Evolutionary conservation across 257 asterid genomes (phyloP), one percentile per base, ranked within the genome.

Genomic region (Solanum rostratum): DNA sequence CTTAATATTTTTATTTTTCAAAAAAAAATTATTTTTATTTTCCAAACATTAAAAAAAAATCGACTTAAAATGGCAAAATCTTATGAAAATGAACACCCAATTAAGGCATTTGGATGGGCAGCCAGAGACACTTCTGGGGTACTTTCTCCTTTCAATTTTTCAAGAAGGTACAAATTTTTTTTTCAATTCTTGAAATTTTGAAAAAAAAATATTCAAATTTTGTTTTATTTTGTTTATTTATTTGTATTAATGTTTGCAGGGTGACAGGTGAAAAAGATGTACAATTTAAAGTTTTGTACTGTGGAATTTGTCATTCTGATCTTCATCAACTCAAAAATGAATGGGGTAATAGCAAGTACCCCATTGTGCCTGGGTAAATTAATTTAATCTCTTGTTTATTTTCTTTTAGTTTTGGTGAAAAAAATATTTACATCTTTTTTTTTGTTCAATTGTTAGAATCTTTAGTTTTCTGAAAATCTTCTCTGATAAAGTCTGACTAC

Each of bases 241-340:
- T 39, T 22, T 55, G 16, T 53, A 45, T 59, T 10, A 37, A 65
- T 84, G 86, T 13, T 3, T 80, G 84, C 84, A 91, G 94, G 68
- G 86, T 82, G 1, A 88, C 90, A 0, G 91, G 93, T 9, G 91
- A 88, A 81, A 70, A 49, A 11, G 92, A 91, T 84, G 91, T 91
- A 80, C 92, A 88, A 81, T 91, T 91, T 89, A 89, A 88, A 65
- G 92, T 91, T 54, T 55, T 89, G 57, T 91, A 89, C 30, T 91
- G 91, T 62, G 93, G 93, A n/a, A 78, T 91, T 54, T 91, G 93
- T 82, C 93, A 91, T 29, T 87, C 93, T 3, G 93, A 91, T 87
- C 92, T 91, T 83, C 92, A 91, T 80, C 79, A 79, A 86, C 49
- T 81, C 69, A 91, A 88, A 88, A 89, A 89, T 50, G 93, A 91